Evolutionary conservation across 1,139 yeast genomes (phyloP), one percentile per base, ranked within the genome.

Genomic region (Yamadazyma mexicana): DNA sequence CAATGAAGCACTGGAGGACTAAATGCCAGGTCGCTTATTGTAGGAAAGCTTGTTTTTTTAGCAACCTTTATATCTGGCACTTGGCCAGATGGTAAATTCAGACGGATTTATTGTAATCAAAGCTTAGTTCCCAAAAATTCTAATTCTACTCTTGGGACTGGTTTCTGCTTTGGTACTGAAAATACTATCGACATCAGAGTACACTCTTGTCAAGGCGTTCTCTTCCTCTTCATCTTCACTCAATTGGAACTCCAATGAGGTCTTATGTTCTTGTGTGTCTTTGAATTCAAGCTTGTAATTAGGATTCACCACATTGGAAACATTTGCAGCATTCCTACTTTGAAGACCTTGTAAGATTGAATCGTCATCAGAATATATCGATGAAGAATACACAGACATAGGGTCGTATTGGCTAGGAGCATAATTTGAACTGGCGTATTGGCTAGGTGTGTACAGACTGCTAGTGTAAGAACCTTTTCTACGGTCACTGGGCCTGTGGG

Each of bases 101-200:
- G n/a, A n/a, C n/a, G n/a, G 8, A 20, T 20, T 6, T 20, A 6
- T 20, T 20, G 22, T 5, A 20, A 8, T 20, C 22, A 5, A 5
- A 20, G n/a, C 30, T 27, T 11, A 28, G 3, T 16, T 9, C 3
- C 16, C 16, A 24, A 43, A 43, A 10, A 43, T 15, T 25, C 35
- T 39, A 16, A 39, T 29, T 26, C 35, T 39, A 10, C 22, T 26
- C 27, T 42, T 44, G 17, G 43, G 39, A 23, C 33, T 39, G 6
- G 12, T 28, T 6, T 41, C 46, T 1, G 32, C 40, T 31, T 45
- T 50, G 17, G 53, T 50, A 29, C 47, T 40, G 31, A 50, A 50
- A 12, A 50, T 50, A 2, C 51, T 46, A 32, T 49, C 52, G 6
- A 49, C 52, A 33, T 50, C 52, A 2, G 54, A 50, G 23, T 49